Evolutionary conservation across 345 rosid species (phyloP).

Genomic region (Psidium guajava): DNA sequence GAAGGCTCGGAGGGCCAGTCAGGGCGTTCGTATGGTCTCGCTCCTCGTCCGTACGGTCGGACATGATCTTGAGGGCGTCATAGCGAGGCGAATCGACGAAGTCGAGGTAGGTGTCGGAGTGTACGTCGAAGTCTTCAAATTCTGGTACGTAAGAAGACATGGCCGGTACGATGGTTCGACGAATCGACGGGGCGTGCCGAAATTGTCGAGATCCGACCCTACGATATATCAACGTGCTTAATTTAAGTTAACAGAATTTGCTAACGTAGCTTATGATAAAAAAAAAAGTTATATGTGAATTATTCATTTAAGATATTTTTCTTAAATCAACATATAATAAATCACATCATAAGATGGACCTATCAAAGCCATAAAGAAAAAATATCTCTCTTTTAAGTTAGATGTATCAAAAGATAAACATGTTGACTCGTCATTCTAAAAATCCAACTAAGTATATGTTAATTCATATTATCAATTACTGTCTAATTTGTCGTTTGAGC

Average conservation of each 20-base stretch:
- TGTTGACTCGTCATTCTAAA: too few relatives aligned
- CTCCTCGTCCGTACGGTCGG: background rate
- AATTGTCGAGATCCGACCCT: too few relatives aligned
- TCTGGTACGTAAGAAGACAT: background rate
- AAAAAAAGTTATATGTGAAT: fast-evolving
- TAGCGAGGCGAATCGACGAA: background rate
- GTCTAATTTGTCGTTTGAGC: fast-evolving
- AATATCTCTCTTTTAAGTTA: background rate
- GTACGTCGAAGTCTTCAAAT: background rate
- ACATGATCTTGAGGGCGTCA: background rate
- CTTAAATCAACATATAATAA: background rate
- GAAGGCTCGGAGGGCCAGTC: background rate
- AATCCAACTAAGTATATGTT: too few relatives aligned
- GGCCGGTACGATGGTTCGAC: background rate
- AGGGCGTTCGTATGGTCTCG: background rate
- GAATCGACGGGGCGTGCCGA: background rate
- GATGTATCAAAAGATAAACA: background rate
- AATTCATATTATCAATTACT: background rate
- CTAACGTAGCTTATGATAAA: background rate
- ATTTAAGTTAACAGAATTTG: background rate
- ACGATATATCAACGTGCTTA: background rate
- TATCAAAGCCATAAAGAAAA: fast-evolving
- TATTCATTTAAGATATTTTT: background rate
- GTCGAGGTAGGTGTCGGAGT: background rate
- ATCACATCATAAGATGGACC: fast-evolving